Evolutionary conservation across 805 yeast species (phyloP).

Genomic region (Kodamaea leandrae): DNA sequence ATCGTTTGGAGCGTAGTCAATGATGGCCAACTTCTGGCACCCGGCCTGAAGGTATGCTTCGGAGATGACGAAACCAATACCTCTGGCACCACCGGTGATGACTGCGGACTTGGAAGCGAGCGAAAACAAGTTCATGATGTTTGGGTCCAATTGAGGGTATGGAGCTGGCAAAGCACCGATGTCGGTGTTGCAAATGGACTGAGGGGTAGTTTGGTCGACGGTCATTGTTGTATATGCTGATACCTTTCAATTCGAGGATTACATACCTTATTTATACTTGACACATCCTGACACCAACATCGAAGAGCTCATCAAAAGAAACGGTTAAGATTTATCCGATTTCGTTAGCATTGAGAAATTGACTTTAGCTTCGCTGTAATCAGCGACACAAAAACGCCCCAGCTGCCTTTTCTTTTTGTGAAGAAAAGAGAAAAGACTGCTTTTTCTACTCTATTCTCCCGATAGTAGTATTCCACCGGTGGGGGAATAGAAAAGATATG

Average conservation of each 20-base stretch:
- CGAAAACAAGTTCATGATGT: slow-evolving; percentile 29
- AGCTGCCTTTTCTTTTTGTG: not conserved
- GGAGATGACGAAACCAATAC: slow-evolving; percentile 35
- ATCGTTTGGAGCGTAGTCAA: slow-evolving; percentile 37
- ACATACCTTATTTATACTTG: slow-evolving; percentile 5
- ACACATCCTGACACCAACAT: not conserved
- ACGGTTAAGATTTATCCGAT: slow-evolving; percentile 11
- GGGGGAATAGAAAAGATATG: not conserved
- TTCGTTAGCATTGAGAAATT: not conserved
- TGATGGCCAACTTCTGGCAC: slow-evolving; percentile 34
- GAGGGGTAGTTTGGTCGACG: slow-evolving; percentile 17
- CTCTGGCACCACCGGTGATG: slow-evolving; percentile 39
- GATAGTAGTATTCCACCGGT: too few species aligned
- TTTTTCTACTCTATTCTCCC: not conserved
- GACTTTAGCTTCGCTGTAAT: not conserved
- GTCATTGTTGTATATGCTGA: slow-evolving; percentile 31
- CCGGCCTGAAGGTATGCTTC: slow-evolving; percentile 42
- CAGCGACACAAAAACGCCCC: not conserved
- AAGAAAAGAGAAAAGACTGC: not conserved
- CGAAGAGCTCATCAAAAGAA: slow-evolving; percentile 8
- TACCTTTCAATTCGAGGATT: not conserved
- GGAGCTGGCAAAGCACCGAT: slow-evolving; percentile 40
- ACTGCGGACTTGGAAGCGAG: slow-evolving; percentile 33
- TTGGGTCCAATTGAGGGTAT: slow-evolving; percentile 27
- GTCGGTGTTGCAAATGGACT: slow-evolving; percentile 31